Conservation (phyloP, 352 stramenopile species). For the Phytophthora megakarya region DNA sequence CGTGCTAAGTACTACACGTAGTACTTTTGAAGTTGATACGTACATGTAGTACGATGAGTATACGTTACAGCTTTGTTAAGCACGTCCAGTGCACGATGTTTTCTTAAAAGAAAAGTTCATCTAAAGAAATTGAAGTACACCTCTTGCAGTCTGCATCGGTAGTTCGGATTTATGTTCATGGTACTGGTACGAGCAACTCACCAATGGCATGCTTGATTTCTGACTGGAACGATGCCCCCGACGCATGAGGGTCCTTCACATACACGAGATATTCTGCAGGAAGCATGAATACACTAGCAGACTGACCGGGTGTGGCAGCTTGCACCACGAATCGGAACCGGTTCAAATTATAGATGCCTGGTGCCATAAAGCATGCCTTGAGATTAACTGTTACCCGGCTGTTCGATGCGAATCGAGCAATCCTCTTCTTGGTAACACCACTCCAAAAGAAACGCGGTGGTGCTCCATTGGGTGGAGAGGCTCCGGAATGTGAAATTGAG, state of each 20-base stretch:
- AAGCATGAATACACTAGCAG: slow-evolving; percentile 62
- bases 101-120: neutral
- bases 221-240: slow-evolving; percentile 14
- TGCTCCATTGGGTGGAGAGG: slow-evolving; percentile 20
- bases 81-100: no score
- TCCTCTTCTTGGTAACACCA: slow-evolving; percentile 73
- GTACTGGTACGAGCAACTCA: slow-evolving; percentile 37
- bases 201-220: slow-evolving; percentile 26
- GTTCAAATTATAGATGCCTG: slow-evolving; percentile 86
- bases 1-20: slow-evolving; percentile 5
- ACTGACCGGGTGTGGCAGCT: slow-evolving; percentile 22
- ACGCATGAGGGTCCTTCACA: slow-evolving; percentile 40
- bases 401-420: slow-evolving; percentile 57
- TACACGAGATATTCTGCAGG: slow-evolving; percentile 81
- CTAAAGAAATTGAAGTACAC: no score
- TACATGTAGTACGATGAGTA: no score
- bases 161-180: slow-evolving; percentile 1
- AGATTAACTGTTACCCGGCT: slow-evolving; percentile 54
- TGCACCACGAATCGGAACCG: slow-evolving; percentile 72
- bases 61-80: no score
- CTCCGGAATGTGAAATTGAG: slow-evolving; percentile 25
- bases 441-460: slow-evolving; percentile 83
- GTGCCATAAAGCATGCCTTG: slow-evolving; percentile 71
- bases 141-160: no score
- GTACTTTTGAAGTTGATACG: no score